These are phyloP conservation scores for Colletotrichum cordylinicola DNA, from an alignment of 2,329 filamentous ascomycete genomes.

Conservation along the genomic window DNA sequence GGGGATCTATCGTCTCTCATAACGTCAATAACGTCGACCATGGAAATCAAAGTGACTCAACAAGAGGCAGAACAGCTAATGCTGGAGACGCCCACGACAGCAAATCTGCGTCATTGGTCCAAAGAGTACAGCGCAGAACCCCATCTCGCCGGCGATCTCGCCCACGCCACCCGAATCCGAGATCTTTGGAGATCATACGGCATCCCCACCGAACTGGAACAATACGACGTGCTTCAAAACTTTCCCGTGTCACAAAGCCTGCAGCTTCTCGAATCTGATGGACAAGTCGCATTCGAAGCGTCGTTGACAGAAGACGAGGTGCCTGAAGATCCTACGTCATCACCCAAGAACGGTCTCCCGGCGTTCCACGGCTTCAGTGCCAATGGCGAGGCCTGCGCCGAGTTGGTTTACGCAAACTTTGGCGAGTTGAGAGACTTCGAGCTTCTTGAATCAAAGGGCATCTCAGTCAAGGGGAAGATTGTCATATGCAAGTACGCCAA, in stretches of 20 bases:
- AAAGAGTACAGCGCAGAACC: slow-evolving; percentile 25
- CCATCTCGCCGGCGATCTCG: slow-evolving; percentile 27
- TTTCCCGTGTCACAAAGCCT: slow-evolving; percentile 48
- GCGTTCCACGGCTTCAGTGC: not conserved
- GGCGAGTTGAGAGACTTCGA: slow-evolving; percentile 60
- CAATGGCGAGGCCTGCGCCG: not conserved
- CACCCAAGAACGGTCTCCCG: not conserved
- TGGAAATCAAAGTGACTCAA: slow-evolving; percentile 15
- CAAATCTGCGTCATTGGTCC: slow-evolving; percentile 26
- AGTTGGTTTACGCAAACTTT: not conserved
- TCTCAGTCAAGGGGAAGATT: slow-evolving; percentile 68
- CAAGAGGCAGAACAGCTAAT: slow-evolving; percentile 27
- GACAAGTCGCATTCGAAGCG: not conserved
- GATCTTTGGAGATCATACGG: slow-evolving; percentile 28
- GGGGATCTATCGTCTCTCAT: not conserved
- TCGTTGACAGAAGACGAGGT: not conserved
- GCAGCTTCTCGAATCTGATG: slow-evolving; percentile 11
- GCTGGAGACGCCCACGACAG: slow-evolving; percentile 18
- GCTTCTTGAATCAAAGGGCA: slow-evolving; percentile 47
- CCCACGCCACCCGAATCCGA: slow-evolving; percentile 25
- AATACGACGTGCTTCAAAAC: slow-evolving; percentile 61
- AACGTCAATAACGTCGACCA: not conserved
- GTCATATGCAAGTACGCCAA: slow-evolving; percentile 72
- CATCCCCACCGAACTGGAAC: slow-evolving; percentile 27
- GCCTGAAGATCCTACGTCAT: not conserved